Percentiles rank a stretch among this genome's conserved stretches.
phyloP scores from a whole-genome alignment of 208 protist species.

The Trypanosoma scelopori region DNA sequence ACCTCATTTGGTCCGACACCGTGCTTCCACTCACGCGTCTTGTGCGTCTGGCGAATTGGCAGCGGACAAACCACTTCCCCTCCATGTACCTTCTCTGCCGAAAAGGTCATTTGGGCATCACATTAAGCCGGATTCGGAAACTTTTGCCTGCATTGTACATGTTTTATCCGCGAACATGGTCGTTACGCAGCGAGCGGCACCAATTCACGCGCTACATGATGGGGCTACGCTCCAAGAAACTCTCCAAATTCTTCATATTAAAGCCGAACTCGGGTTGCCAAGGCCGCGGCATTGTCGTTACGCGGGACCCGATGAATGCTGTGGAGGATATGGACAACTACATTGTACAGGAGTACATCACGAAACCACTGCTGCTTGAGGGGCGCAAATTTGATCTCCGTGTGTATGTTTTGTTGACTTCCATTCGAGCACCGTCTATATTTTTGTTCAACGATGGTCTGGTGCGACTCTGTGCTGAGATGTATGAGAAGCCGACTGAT shows the following conservation, averaged over 20 bases:
- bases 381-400: conserved; percentile 96
- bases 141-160: conserved; percentile 83
- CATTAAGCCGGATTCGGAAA: conserved; percentile 81
- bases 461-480: conserved; percentile 93
- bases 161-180: conserved; percentile 92
- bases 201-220: conserved; percentile 72
- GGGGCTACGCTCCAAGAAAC: conserved; percentile 45
- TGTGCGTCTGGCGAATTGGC: conserved; percentile 88
- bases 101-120: conserved; percentile 92
- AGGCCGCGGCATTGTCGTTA: conserved; percentile 93
- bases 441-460: conserved; percentile 95
- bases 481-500: conserved; percentile 84
- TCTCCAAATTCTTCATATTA: conserved; percentile 92
- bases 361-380: conserved; percentile 89
- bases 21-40: conserved; percentile 88
- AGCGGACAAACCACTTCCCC: conserved; percentile 96
- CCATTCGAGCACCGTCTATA: conserved; percentile 84
- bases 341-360: conserved; percentile 94
- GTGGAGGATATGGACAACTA: conserved; percentile 85
- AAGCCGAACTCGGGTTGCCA: conserved; percentile 94
- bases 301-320: conserved; percentile 76
- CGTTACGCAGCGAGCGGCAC: conserved; percentile 70
- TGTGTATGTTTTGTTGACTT: conserved; percentile 94
- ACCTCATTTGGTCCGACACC: conserved; percentile 94
- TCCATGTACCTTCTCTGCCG: conserved; percentile 93